phyloP scores from a whole-genome alignment of 805 yeast species.

The Candida nemodendra region DNA sequence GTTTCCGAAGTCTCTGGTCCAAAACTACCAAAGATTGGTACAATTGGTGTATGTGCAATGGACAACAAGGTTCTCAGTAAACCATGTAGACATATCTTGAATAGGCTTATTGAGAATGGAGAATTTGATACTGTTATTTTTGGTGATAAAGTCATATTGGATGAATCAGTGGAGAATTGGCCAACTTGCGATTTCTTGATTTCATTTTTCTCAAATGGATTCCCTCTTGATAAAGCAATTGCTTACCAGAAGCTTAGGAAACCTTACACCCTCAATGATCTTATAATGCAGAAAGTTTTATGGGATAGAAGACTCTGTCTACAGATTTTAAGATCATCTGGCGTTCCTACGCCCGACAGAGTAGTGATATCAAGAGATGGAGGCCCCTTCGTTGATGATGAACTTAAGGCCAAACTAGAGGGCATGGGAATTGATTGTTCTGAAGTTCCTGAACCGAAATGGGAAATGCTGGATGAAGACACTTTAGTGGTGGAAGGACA shows the following conservation, averaged over 20 bases:
- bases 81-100: constrained; percentile 90
- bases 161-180: constrained; percentile 94
- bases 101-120: constrained; percentile 84
- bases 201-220: constrained; percentile 92
- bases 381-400: constrained; percentile 82
- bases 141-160: constrained; percentile 95
- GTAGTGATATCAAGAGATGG: constrained; percentile 93
- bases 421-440: constrained; percentile 57
- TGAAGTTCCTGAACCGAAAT: constrained; percentile 62
- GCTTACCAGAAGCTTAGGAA: constrained; percentile 83
- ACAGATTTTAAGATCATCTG: constrained; percentile 68
- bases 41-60: constrained; percentile 98
- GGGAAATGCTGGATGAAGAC: constrained; percentile 89
- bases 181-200: constrained; percentile 96
- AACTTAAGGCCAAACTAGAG: constrained; percentile 57
- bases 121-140: constrained; percentile 96
- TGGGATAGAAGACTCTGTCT: constrained; percentile 96
- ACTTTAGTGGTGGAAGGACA: constrained; percentile 74
- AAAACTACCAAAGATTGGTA: constrained; percentile 73
- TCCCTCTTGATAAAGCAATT: constrained; percentile 95
- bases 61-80: constrained; percentile 93
- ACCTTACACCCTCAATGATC: constrained; percentile 86
- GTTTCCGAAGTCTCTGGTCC: constrained; percentile 44
- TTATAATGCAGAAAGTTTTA: constrained; percentile 86
- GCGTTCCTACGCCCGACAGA: constrained; percentile 89